Percentiles rank a stretch among this genome's conserved stretches.
Conservation (phyloP, 1,284 basidiomycete species). For the Cystobasidium sp. region DNA sequence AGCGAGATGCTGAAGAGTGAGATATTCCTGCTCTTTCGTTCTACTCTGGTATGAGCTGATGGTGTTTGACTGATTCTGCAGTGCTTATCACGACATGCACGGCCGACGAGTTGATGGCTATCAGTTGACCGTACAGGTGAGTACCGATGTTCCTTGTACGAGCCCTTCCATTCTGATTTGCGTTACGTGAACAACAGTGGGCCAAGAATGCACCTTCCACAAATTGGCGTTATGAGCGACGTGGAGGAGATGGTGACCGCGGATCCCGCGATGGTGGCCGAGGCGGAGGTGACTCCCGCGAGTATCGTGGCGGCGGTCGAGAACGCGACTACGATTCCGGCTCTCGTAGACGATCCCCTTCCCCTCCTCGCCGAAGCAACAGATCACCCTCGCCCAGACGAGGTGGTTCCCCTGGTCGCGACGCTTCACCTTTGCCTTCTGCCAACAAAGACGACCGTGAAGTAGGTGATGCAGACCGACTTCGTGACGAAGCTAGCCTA, state of each 20-base stretch:
- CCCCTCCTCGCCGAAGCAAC: slow-evolving; percentile 20
- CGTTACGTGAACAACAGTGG: slow-evolving; percentile 13
- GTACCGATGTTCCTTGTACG: background rate
- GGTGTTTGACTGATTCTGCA: background rate
- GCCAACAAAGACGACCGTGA: slow-evolving; percentile 31
- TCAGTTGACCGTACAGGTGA: slow-evolving; percentile 39
- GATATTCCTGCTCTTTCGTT: background rate
- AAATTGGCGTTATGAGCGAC: slow-evolving; percentile 42
- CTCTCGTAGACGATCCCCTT: slow-evolving; percentile 38
- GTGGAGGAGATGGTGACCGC: background rate
- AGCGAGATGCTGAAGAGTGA: slow-evolving; percentile 42
- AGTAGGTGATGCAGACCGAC: background rate
- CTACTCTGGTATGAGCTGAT: background rate
- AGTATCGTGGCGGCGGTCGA: slow-evolving; percentile 18
- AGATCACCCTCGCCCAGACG: slow-evolving; percentile 30
- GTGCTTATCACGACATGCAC: slow-evolving; percentile 43
- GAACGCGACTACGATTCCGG: slow-evolving; percentile 24
- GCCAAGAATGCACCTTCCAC: slow-evolving; percentile 43
- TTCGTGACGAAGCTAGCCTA: slow-evolving; percentile 35
- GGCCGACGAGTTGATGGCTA: slow-evolving; percentile 41
- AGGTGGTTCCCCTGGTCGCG: slow-evolving; percentile 7
- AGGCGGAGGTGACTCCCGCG: slow-evolving; percentile 26
- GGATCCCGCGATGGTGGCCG: background rate
- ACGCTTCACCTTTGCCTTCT: slow-evolving; percentile 9
- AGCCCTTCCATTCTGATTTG: background rate